Evolutionary conservation across 2,329 filamentous ascomycete genomes (phyloP).

Genomic region (Ophiocordyceps camponoti-saundersi): DNA sequence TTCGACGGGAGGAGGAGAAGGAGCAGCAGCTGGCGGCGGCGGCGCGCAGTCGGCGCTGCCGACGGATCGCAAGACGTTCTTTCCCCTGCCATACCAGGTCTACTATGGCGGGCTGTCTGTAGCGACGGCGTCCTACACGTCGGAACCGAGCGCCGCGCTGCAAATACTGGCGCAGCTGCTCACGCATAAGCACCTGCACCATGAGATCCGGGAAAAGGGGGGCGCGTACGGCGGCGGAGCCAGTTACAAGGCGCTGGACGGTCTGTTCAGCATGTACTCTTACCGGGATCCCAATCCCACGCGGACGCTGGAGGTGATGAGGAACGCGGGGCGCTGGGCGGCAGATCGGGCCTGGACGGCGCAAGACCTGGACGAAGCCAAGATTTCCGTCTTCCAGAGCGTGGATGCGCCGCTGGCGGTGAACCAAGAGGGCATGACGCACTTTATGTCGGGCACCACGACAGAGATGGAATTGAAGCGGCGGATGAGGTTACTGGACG

Average conservation of each 20-base stretch:
- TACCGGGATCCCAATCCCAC: constrained; percentile 92
- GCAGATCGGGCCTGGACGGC: constrained; percentile 65
- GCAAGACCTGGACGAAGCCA: constrained; percentile 85
- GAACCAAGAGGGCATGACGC: constrained; percentile 70
- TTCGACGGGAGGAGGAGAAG: not conserved
- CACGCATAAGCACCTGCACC: constrained; percentile 91
- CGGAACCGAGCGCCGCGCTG: constrained; percentile 58
- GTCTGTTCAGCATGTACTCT: constrained; percentile 85
- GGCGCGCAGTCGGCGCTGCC: constrained; percentile 16
- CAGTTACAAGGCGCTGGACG: constrained; percentile 62
- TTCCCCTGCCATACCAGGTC: constrained; percentile 89
- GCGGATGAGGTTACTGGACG: constrained; percentile 73
- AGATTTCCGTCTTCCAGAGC: constrained; percentile 82
- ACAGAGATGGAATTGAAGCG: constrained; percentile 78
- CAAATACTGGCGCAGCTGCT: constrained; percentile 82
- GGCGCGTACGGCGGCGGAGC: constrained; percentile 91
- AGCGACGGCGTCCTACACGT: constrained; percentile 69
- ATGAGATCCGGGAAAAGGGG: constrained; percentile 94
- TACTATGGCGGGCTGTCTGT: constrained; percentile 80
- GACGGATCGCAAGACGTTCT: constrained; percentile 60
- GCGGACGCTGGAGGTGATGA: constrained; percentile 76
- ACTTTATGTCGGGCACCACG: constrained; percentile 72
- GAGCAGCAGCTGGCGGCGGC: constrained; percentile 18
- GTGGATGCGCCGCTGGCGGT: constrained; percentile 81
- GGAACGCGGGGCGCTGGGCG: constrained; percentile 68